Evolutionary conservation across 2,329 filamentous ascomycete genomes (phyloP).

Genomic region (Polytolypa hystricis): DNA sequence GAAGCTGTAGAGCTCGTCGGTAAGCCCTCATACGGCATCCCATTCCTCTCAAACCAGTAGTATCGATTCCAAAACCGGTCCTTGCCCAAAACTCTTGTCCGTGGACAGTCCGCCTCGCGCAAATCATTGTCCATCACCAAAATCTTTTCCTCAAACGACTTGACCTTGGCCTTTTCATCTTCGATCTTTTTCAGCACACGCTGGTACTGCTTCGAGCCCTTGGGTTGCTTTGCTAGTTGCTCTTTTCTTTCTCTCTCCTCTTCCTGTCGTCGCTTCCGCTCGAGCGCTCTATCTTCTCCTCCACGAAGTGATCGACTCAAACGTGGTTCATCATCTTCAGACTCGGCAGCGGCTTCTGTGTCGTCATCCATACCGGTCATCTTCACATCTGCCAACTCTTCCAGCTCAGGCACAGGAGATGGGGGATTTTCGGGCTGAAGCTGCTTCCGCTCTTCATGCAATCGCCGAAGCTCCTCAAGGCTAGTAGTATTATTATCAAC

Average conservation of each 20-base stretch:
- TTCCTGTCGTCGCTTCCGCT: constrained; percentile 67
- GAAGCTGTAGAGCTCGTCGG: constrained; percentile 78
- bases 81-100: constrained; percentile 79
- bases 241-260: constrained; percentile 58
- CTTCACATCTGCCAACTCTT: constrained; percentile 28
- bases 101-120: constrained; percentile 83
- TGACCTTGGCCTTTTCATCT: constrained; percentile 70
- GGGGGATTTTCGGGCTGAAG: constrained; percentile 37
- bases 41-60: constrained; percentile 98
- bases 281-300: constrained; percentile 56
- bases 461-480: constrained; percentile 34
- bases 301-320: constrained; percentile 48
- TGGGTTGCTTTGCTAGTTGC: constrained; percentile 54
- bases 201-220: constrained; percentile 79
- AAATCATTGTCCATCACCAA: constrained; percentile 79
- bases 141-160: constrained; percentile 75
- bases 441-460: constrained; percentile 38
- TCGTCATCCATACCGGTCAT: constrained; percentile 47
- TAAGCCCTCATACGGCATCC: constrained; percentile 87
- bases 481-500: no score
- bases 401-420: constrained; percentile 32
- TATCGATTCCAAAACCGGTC: constrained; percentile 98
- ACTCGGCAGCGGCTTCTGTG: constrained; percentile 44
- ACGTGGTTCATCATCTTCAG: constrained; percentile 35
- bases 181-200: constrained; percentile 82